Evolutionary conservation across 495 filamentous ascomycete genomes (phyloP).

Genomic region (Mycothermus thermophilus): DNA sequence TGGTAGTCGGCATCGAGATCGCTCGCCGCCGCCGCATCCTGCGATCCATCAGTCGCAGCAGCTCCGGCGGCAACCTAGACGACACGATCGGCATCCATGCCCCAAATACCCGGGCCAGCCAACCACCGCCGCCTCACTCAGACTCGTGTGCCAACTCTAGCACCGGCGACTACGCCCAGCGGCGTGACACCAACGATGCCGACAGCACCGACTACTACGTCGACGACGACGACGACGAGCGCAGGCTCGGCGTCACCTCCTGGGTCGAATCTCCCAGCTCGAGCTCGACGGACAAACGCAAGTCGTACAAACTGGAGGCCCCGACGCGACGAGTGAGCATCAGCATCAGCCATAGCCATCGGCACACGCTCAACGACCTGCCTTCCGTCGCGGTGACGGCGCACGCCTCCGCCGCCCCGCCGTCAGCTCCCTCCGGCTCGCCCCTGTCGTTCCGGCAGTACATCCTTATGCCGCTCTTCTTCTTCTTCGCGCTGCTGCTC

Average conservation of each 20-base stretch:
- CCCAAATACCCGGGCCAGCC: too few relatives aligned
- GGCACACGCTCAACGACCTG: too few relatives aligned
- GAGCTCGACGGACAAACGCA: too few relatives aligned
- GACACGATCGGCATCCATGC: too few relatives aligned
- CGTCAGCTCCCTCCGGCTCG: too few relatives aligned
- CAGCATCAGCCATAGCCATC: too few relatives aligned
- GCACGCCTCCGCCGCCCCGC: too few relatives aligned
- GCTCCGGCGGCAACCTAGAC: slow-evolving; percentile 1
- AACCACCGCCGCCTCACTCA: slow-evolving; percentile 5
- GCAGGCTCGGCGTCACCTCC: slow-evolving; percentile 6
- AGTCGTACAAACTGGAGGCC: too few relatives aligned
- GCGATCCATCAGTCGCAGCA: slow-evolving; percentile 21
- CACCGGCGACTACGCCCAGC: slow-evolving; percentile 1
- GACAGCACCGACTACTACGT: background rate
- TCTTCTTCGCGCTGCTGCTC: slow-evolving; percentile 31
- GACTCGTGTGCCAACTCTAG: slow-evolving; percentile 8
- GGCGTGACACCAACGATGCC: background rate
- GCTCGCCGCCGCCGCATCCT: slow-evolving; percentile 25
- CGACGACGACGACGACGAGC: background rate
- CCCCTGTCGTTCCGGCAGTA: slow-evolving; percentile 33
- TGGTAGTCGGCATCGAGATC: slow-evolving; percentile 29
- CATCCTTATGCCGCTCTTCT: slow-evolving; percentile 35
- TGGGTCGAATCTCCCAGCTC: too few relatives aligned
- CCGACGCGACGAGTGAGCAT: too few relatives aligned
- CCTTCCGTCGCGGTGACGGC: too few relatives aligned